phyloP scores from a whole-genome alignment of 192 early-diverging fungal genomes.

The Phlyctochytrium planicorne region DNA sequence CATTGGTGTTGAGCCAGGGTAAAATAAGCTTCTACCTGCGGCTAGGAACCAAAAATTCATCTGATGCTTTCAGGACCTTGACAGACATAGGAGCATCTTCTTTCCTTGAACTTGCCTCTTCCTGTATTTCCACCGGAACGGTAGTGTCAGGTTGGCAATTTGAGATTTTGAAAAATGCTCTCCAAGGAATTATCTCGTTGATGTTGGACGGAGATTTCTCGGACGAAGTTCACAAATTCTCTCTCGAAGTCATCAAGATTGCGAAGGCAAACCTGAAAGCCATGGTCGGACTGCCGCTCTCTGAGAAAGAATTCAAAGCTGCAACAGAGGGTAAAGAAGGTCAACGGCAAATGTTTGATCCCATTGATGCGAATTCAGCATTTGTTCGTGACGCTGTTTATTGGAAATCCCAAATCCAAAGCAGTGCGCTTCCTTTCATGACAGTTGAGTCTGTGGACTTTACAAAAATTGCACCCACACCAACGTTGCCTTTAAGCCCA shows the following conservation, averaged over 20 bases:
- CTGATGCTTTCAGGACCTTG: not conserved
- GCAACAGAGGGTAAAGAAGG: not conserved
- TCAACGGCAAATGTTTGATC: not conserved
- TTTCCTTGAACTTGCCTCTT: no score
- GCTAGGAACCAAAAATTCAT: not conserved
- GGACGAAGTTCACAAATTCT: not conserved
- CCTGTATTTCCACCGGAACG: no score
- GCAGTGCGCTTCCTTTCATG: not conserved
- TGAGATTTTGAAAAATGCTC: not conserved
- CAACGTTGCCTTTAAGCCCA: not conserved
- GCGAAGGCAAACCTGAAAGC: not conserved
- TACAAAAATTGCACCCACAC: not conserved
- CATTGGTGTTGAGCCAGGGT: not conserved
- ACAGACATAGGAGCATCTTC: no score
- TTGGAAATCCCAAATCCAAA: not conserved
- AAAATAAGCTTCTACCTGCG: not conserved
- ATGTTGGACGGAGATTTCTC: not conserved
- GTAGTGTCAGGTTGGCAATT: not conserved
- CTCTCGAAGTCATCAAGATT: not conserved
- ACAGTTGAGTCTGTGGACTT: not conserved
- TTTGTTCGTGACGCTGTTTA: not conserved
- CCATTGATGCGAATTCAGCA: not conserved
- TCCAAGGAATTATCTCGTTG: not conserved
- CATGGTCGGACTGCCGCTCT: not conserved
- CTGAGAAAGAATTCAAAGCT: not conserved